Percentiles rank a stretch among this genome's conserved stretches.
Conservation (phyloP, 169 alveolate species). For the Ichthyophthirius multifiliis region DNA sequence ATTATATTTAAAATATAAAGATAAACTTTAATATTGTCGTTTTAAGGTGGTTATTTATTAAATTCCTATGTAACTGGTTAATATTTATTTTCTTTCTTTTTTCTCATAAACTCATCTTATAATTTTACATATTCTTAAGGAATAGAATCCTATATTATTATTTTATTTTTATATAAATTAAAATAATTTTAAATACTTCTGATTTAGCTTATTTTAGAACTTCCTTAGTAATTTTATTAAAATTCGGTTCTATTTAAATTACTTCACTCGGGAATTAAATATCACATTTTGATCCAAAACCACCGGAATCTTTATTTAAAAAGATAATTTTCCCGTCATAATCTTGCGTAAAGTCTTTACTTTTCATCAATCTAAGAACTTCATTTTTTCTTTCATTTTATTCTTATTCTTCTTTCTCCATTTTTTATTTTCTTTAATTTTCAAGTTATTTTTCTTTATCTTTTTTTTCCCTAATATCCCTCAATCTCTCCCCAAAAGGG, state of each 20-base stretch:
- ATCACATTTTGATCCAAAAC: slow-evolving; percentile 7
- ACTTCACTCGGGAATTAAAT: background rate
- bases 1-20: too few species aligned
- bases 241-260: background rate
- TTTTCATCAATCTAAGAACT: slow-evolving; percentile 12
- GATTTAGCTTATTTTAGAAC: background rate
- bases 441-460: slow-evolving; percentile 23
- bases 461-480: slow-evolving; percentile 32
- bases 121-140: slow-evolving; percentile 13
- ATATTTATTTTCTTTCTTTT: slow-evolving; percentile 19
- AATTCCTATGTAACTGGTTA: slow-evolving; percentile 14
- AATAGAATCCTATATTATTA: background rate
- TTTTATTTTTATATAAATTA: background rate
- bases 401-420: slow-evolving; percentile 16
- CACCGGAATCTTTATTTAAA: slow-evolving; percentile 18
- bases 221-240: background rate
- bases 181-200: background rate
- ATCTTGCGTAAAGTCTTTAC: slow-evolving; percentile 31
- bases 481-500: slow-evolving; percentile 18
- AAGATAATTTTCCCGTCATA: slow-evolving; percentile 40
- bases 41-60: slow-evolving; percentile 35
- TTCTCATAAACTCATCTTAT: slow-evolving; percentile 11
- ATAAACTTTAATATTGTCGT: slow-evolving; percentile 20
- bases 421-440: slow-evolving; percentile 21
- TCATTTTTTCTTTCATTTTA: slow-evolving; percentile 32